These are phyloP conservation scores for Botrytis deweyae DNA, from an alignment of 2,329 filamentous ascomycete genomes.

Conservation along the genomic window DNA sequence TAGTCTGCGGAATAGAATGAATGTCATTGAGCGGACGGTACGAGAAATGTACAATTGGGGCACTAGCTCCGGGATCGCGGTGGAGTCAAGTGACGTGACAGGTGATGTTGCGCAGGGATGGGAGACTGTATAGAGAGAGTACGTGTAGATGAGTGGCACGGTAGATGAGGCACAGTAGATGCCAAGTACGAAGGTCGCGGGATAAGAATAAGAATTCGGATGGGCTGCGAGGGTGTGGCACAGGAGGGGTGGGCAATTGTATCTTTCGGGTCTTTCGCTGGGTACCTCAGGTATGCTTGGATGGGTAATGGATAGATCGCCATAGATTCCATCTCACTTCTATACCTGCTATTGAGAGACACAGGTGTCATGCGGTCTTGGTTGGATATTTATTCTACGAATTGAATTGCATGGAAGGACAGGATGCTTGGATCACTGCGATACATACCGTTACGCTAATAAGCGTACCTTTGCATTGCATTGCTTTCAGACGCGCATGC, in stretches of 20 bases:
- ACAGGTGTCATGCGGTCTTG: neutral
- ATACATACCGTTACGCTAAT: neutral
- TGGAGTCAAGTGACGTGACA: neutral
- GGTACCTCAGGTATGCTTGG: neutral
- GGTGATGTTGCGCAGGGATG: neutral
- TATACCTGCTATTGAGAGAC: neutral
- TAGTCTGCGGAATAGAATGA: neutral
- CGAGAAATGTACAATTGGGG: neutral
- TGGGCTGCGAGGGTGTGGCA: neutral
- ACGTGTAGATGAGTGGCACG: neutral
- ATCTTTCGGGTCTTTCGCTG: neutral
- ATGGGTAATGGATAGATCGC: neutral
- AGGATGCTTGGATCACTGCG: neutral
- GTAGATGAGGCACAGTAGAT: neutral
- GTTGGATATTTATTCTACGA: too few species aligned
- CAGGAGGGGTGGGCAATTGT: neutral
- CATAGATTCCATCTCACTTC: neutral
- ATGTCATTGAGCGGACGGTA: neutral
- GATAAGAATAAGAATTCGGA: neutral
- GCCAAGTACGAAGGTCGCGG: neutral
- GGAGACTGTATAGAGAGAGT: neutral
- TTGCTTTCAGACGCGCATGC: too few species aligned
- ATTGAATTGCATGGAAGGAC: neutral
- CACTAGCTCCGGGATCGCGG: neutral
- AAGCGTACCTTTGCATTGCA: too few species aligned